Evolutionary conservation across 257 asterid species (phyloP).

Genomic region (Penstemon newberryi): DNA sequence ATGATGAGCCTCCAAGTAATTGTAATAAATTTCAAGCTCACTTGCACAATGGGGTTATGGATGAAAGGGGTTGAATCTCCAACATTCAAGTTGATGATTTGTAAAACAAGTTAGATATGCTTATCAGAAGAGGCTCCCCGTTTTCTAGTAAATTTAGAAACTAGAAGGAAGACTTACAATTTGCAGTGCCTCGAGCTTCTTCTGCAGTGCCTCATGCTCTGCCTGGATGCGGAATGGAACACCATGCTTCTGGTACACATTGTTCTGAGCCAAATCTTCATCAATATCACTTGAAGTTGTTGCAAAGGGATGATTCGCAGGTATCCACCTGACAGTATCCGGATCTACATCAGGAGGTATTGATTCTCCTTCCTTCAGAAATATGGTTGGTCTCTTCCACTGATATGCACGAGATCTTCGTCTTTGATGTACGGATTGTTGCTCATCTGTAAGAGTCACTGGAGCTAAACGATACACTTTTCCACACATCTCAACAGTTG

Average conservation of each 20-base stretch:
- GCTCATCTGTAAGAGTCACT: slow-evolving; percentile 82
- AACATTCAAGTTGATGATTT: too few species aligned
- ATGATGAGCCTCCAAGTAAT: not conserved
- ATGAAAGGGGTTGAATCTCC: not conserved
- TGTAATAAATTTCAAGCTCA: slow-evolving; percentile 2
- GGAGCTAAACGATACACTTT: slow-evolving; percentile 93
- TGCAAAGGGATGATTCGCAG: slow-evolving; percentile 99
- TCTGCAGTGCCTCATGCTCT: slow-evolving; percentile 97
- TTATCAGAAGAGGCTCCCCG: not conserved
- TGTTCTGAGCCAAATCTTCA: slow-evolving; percentile 87
- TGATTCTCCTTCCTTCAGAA: slow-evolving; percentile 93
- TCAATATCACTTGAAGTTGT: slow-evolving; percentile 93
- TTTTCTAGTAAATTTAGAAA: not conserved
- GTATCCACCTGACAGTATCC: slow-evolving; percentile 97
- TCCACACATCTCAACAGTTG: slow-evolving; percentile 96
- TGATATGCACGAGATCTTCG: slow-evolving; percentile 97
- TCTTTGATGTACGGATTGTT: slow-evolving; percentile 75
- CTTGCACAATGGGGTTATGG: slow-evolving; percentile 2
- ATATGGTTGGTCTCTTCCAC: slow-evolving; percentile 96
- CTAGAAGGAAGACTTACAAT: slow-evolving; percentile 51
- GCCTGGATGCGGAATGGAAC: slow-evolving; percentile 96
- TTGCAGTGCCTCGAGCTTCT: slow-evolving; percentile 90
- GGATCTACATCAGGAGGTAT: slow-evolving; percentile 98
- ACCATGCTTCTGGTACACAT: slow-evolving; percentile 91
- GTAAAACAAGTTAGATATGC: not conserved